Evolutionary conservation across 345 rosid species (phyloP), one percentile per base, ranked within the genome.

Genomic region (Ailanthus altissimus): DNA sequence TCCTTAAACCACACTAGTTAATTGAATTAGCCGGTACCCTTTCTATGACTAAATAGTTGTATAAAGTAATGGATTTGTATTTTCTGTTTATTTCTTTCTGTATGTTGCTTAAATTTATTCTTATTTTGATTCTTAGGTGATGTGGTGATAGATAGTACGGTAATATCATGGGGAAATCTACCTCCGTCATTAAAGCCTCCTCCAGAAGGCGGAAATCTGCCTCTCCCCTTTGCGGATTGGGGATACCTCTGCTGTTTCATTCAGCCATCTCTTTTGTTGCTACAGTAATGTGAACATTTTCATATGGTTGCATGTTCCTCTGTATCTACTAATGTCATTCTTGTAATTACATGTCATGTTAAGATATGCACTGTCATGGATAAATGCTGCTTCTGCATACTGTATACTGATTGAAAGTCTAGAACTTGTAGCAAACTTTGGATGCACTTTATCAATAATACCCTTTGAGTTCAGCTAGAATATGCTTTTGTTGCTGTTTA

Each of bases 171-270:
- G 97, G 89, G 89, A 15, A 87, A 91, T 83, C 88, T 96, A 75
- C 98, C 98, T 20, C 98, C 93, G 23, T 96, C 98, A 5, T 84
- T 96, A 75, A 84, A 82, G 87, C 99, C 98, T 74, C 94, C 97
- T 61, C 93, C 98, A 0, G 94, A 91, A 69, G 85, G 89, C 32
- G 97, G 93, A 79, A 93, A 91, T 79, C 91, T 75, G 0, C 82
- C 81, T 40, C 87, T 83, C 82, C 94, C 94, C 20, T 82, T 80
- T 16, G 68, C 88, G 50, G 98, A 92, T 75, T 95, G 98, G 99
- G 98, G 99, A 79, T 95, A 87, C 70, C 57, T 71, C 67, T 11
- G 1, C 23, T 65, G 49, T 32, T 51, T 75, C 54, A 16, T 63
- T 49, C 16, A 9, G 53, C 11, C 38, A 51, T 20, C 59, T 18